Evolutionary conservation across 129 eudicot species (phyloP), one percentile per base, ranked within the genome.

Genomic region (Kitagawia praeruptora): DNA sequence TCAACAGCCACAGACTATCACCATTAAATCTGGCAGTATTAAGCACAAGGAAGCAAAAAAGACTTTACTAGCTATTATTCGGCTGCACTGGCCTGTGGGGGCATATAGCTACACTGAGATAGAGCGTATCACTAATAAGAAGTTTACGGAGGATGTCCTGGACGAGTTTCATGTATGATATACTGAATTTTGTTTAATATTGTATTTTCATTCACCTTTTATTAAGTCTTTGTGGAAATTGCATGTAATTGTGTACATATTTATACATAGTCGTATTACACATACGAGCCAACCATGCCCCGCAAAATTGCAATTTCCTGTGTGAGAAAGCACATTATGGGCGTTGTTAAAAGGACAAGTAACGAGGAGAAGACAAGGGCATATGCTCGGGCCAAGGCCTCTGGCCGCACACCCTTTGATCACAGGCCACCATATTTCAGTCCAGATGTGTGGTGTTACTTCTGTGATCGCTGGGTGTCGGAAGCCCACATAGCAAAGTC

Each of bases 1-100:
- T 58, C 67, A 58, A 58, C 31, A 58, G 31, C 67, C 67, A n/a
- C 67, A 58, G 1, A 58, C 15, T 58, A 58, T 58, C 0, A 58
- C 31, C 15, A n/a, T 58, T n/a, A n/a, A 58, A 58, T 58, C 34
- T n/a, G 67, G 34, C 14, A 58, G 34, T 2, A 58, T 58, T n/a
- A 58, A 58, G 67, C 67, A 58, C 34, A 58, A 58, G 67, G 67
- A 58, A 58, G 67, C 67, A 58, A 58, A 58, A 28, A 58, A 58
- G 67, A 58, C 67, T 58, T 58, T 58, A n/a, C 67, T 58, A 58
- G 67, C 67, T 58, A 58, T 58, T 58, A 58, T 58, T 58, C 67
- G 67, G 67, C 28, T 58, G 67, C 67, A 58, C 15, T 58, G 67
- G 67, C 67, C 67, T 58, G 67, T 58, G 31, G 67, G 67, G 34